phyloP scores from a whole-genome alignment of 2,329 filamentous ascomycete species.

The Zymoseptoria passerinii region DNA sequence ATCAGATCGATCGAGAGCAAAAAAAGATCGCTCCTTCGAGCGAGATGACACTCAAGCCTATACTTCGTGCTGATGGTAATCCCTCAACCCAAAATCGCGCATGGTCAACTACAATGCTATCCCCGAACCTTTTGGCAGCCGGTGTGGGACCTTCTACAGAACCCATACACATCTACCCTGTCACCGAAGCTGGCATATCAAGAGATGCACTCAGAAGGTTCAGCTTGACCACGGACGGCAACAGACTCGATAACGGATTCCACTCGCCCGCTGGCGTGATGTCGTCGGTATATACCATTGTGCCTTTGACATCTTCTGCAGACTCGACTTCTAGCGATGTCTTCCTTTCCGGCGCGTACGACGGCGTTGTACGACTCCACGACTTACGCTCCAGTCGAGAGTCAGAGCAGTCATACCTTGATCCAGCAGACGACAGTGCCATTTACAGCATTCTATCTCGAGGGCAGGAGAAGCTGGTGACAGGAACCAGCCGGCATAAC shows the following conservation, averaged over 20 bases:
- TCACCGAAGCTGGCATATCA: constrained; percentile 40
- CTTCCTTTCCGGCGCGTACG: constrained; percentile 54
- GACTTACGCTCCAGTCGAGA: constrained; percentile 48
- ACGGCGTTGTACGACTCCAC: constrained; percentile 51
- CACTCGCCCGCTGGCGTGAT: constrained; percentile 25
- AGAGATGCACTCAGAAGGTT: constrained; percentile 34
- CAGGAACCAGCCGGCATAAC: constrained; percentile 49
- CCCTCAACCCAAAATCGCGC: constrained; percentile 22
- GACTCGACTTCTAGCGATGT: constrained; percentile 36
- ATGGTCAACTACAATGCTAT: constrained; percentile 49
- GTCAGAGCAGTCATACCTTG: constrained; percentile 42
- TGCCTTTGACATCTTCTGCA: constrained; percentile 31
- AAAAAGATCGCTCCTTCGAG: constrained; percentile 31
- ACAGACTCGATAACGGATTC: constrained; percentile 8
- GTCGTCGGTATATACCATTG: constrained; percentile 40
- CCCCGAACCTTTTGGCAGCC: constrained; percentile 42
- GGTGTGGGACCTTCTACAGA: constrained; percentile 39
- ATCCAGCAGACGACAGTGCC: constrained; percentile 49
- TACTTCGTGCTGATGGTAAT: constrained; percentile 12
- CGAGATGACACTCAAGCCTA: constrained; percentile 24
- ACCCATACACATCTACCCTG: constrained; percentile 42
- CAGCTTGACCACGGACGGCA: constrained; percentile 25
- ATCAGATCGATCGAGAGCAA: constrained; percentile 18
- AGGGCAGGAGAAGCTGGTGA: constrained; percentile 49
- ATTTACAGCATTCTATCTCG: constrained; percentile 52